Percentiles rank a stretch among this genome's conserved stretches.
Evolutionary conservation across 2,329 filamentous ascomycete species (phyloP).

Genomic region (Penicillium sp.): DNA sequence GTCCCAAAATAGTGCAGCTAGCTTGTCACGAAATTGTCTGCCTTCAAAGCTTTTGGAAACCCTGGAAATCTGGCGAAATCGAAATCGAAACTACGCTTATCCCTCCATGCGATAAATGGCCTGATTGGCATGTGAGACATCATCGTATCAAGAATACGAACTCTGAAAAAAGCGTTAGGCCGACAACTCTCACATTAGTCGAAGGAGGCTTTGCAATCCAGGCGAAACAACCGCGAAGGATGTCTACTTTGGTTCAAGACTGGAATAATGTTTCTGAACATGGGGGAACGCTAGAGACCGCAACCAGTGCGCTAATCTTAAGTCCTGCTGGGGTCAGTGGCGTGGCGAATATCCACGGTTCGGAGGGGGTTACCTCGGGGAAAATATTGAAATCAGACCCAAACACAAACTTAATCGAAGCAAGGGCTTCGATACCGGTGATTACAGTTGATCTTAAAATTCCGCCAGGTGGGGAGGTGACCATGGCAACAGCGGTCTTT

Average conservation of each 20-base stretch:
- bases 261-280: background rate
- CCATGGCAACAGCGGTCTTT: constrained; percentile 2
- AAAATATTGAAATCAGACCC: constrained; percentile 9
- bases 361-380: background rate
- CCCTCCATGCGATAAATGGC: constrained; percentile 7
- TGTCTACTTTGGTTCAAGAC: background rate
- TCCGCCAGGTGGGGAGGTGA: background rate
- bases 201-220: constrained; percentile 9
- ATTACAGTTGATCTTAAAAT: background rate
- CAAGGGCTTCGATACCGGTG: constrained; percentile 1
- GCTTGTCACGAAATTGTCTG: background rate
- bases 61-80: constrained; percentile 13
- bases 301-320: background rate
- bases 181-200: background rate
- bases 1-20: background rate
- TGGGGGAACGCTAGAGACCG: background rate
- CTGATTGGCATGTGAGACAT: constrained; percentile 19
- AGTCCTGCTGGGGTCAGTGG: background rate
- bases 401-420: constrained; percentile 9
- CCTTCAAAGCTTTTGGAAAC: constrained; percentile 11
- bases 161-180: background rate
- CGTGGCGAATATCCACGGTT: background rate
- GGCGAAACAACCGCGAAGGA: constrained; percentile 1
- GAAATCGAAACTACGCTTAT: constrained; percentile 13
- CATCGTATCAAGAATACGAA: constrained; percentile 9